Base-by-base conservation (phyloP, 1,139 yeast species). In the Debaryomycetaceae sp. region DNA sequence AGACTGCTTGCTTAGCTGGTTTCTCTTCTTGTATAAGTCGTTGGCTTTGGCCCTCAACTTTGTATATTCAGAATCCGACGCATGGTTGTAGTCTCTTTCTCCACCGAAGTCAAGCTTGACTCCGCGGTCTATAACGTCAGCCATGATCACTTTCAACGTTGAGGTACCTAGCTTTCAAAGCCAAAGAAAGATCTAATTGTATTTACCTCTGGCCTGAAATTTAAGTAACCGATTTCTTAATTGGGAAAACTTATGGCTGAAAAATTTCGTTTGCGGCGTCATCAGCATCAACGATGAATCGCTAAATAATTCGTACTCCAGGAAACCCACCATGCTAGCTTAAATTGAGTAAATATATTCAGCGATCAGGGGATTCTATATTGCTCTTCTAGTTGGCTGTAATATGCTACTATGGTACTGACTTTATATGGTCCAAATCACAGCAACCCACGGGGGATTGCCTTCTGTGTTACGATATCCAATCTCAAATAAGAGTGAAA, bases 31-130 rank as follows among this genome's bases (percentile, higher is more conserved):
- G 60, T 73, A 81, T 26, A 88, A 84, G 45, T 72, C 68, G 38
- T 83, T 82, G 2, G 98, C 98, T 52, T 77, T 63, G 9, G 72
- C 70, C 43, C 98, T 74, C 32, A 83, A 74, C 33, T 72, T 67
- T 50, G 78, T 75, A 61, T 87, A 91, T 54, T 81, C 73, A 3
- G 64, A 54, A 59, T 85, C 94, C 4, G 79, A 71, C 1, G 85
- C 87, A 61, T 84, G 94, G 58, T 85, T 85, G 53, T 83, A 83
- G 55, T 83, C 91, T 42, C 68, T 64, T 26, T 55, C 51, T 38
- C 56, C 58, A 30, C 56, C 63, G 36, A 58, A 64, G 18, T 61
- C 63, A 36, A 69, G 56, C 40, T 61, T 63, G n/a, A 57, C 65
- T 1, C 75, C 75, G 55, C 73, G 63, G 44, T 67, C 65, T 33